Evolutionary conservation across 2,329 filamentous ascomycete species (phyloP), one percentile per base, ranked within the genome.

Genomic region (Penicillium concentricum): DNA sequence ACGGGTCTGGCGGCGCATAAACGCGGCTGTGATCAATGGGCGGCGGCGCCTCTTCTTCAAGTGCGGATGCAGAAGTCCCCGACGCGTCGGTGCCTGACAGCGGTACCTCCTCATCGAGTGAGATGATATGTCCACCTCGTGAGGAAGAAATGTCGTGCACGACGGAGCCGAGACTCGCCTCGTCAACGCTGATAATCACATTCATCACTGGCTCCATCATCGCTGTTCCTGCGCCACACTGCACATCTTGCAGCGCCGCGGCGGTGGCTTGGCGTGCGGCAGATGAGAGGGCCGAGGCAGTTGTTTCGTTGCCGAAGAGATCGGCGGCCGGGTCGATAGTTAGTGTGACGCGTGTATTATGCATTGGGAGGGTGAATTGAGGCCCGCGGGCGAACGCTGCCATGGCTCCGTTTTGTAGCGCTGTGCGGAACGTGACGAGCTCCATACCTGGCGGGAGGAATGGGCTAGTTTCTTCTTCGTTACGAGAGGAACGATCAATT

Each of bases 131-230:
- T 0, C 89, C 86, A 51, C 89, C 91, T 0, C 90, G 83, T 0
- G 86, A 84, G 2, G 89, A 87, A 2, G 86, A 87, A 37, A 95
- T 84, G 68, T 94, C 88, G 63, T 95, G 91, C 34, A 95, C 87
- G 10, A 99, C 90, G 5, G 84, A 84, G 4, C 92, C 92, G 1
- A 96, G 87, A 7, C 85, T 87, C 6, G 83, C 82, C 74, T 97
- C 93, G 50, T 94, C 90, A 48, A 94, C 91, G 63, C 85, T 87
- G 69, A 99, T 96, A 51, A 88, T 86, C 5, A 90, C 91, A 58
- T 87, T 87, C 91, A 97, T 97, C 53, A 99, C 90, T 1, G 94
- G 94, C 70, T 99, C 94, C 77, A 97, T 88, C 38, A 99, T 79
- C 1, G 83, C 82, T 1, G 91, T 83, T 3, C 71, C 68, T 2